Conservation (phyloP, 1,284 basidiomycete species). For the Microbotryum scabiosae region DNA sequence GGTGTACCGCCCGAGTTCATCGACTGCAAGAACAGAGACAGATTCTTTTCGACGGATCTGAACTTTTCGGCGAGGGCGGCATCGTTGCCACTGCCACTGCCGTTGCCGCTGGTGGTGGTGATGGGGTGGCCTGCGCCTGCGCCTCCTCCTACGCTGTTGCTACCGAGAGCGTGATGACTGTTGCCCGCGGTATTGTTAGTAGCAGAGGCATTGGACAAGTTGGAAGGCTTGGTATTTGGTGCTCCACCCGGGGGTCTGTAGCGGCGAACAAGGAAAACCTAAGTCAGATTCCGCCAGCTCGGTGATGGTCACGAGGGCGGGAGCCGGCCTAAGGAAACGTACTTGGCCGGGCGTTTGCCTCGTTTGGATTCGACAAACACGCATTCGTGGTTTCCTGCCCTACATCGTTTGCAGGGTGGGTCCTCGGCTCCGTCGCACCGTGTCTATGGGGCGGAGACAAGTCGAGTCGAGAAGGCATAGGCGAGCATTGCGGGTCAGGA, state of each 20-base stretch:
- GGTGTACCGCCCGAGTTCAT: constrained; percentile 20
- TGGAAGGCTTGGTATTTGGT: too few species aligned
- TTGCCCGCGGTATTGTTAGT: not conserved
- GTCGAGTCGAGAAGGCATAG: not conserved
- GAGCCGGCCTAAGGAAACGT: not conserved
- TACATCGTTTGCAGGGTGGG: constrained; percentile 23
- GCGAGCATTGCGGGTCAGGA: too few species aligned
- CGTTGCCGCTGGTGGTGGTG: not conserved
- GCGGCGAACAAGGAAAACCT: too few species aligned
- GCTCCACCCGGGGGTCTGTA: too few species aligned
- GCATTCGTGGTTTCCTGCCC: constrained; percentile 15
- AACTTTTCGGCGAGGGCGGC: constrained; percentile 15
- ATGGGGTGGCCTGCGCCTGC: not conserved
- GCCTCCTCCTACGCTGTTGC: not conserved
- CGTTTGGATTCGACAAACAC: constrained; percentile 25
- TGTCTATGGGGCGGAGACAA: constrained; percentile 1
- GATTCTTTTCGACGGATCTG: constrained; percentile 13
- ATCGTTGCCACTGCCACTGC: not conserved
- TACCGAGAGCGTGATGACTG: not conserved
- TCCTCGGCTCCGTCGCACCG: constrained; percentile 23
- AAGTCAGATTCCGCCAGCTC: too few species aligned
- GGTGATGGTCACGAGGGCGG: too few species aligned
- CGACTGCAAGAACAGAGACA: constrained; percentile 17
- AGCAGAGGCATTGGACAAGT: too few species aligned
- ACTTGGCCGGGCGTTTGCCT: constrained; percentile 21